Conservation (phyloP, 768 basidiomycete genomes). For the Tylopilus plumbeoviolaceoides region DNA sequence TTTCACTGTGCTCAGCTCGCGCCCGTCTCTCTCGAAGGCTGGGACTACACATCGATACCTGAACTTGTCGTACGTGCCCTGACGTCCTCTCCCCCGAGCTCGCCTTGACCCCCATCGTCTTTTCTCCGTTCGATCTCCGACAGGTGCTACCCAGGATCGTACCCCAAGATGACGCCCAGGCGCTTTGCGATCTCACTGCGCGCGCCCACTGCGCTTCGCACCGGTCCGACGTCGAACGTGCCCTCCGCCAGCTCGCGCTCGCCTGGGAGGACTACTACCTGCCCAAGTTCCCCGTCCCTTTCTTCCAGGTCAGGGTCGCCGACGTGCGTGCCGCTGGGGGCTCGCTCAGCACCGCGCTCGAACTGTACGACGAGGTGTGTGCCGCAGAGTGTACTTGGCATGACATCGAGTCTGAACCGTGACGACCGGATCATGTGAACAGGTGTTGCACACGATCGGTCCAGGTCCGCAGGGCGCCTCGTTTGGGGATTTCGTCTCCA, state of each 20-base stretch:
- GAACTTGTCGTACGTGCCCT: constrained; percentile 25
- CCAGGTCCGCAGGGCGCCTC: constrained; percentile 10
- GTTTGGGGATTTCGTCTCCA: constrained; percentile 26
- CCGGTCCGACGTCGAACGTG: constrained; percentile 16
- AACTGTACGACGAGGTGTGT: constrained; percentile 30
- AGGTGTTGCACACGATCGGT: constrained; percentile 25
- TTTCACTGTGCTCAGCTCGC: constrained; percentile 30
- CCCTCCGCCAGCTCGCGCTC: constrained; percentile 25
- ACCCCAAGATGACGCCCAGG: constrained; percentile 18
- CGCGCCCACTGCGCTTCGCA: constrained; percentile 17
- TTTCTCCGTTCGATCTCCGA: not conserved
- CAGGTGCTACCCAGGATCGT: constrained; percentile 23
- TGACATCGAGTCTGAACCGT: too few relatives aligned
- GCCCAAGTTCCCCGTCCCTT: constrained; percentile 28
- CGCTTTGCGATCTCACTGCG: constrained; percentile 15
- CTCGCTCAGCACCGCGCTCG: constrained; percentile 28
- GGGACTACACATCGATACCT: constrained; percentile 25
- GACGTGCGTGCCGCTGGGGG: constrained; percentile 30
- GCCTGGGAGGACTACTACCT: constrained; percentile 32
- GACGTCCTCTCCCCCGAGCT: not conserved
- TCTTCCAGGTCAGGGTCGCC: constrained; percentile 30
- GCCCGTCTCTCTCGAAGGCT: constrained; percentile 23
- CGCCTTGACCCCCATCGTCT: not conserved
- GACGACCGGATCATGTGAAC: too few relatives aligned
- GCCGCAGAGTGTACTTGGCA: too few relatives aligned